Conservation (phyloP, 768 basidiomycete species). For the Trametes cinnabarina region DNA sequence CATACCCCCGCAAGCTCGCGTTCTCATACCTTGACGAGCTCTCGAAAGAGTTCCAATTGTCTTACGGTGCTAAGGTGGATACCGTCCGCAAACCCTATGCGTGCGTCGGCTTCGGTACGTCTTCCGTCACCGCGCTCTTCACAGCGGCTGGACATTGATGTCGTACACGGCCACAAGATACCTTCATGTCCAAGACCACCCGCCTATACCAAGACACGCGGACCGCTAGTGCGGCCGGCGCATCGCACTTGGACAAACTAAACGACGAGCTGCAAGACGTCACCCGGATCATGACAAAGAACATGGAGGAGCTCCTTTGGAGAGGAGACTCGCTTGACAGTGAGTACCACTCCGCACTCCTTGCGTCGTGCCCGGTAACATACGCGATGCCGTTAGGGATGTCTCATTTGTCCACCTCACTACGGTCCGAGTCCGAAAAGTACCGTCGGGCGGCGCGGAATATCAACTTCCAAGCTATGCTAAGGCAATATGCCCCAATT, state of each 20-base stretch:
- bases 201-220: conserved; percentile 93
- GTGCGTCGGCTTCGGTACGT: conserved; percentile 94
- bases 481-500: conserved; percentile 94
- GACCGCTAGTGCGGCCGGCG: conserved; percentile 66
- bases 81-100: conserved; percentile 95
- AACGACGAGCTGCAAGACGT: conserved; percentile 98
- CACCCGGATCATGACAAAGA: conserved; percentile 99
- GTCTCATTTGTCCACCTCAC: conserved; percentile 92
- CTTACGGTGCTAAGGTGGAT: conserved; percentile 93
- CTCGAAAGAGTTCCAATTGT: conserved; percentile 90
- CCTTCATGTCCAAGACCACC: conserved; percentile 98
- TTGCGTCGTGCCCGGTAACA: background rate
- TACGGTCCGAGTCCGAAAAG: conserved; percentile 95
- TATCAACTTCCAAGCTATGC: conserved; percentile 90
- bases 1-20: conserved; percentile 93
- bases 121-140: background rate
- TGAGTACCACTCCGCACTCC: conserved; percentile 39
- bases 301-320: conserved; percentile 99
- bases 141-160: background rate
- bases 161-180: conserved; percentile 55
- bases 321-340: conserved; percentile 95
- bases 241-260: conserved; percentile 75
- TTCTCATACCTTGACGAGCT: conserved; percentile 98
- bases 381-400: conserved; percentile 57
- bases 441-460: conserved; percentile 95